A percentile compares a stretch with the other conserved stretches of the same genome.
These are phyloP conservation scores for Taphrina wiesneri DNA, from an alignment of 1,139 yeast genomes.

Conservation along the genomic window DNA sequence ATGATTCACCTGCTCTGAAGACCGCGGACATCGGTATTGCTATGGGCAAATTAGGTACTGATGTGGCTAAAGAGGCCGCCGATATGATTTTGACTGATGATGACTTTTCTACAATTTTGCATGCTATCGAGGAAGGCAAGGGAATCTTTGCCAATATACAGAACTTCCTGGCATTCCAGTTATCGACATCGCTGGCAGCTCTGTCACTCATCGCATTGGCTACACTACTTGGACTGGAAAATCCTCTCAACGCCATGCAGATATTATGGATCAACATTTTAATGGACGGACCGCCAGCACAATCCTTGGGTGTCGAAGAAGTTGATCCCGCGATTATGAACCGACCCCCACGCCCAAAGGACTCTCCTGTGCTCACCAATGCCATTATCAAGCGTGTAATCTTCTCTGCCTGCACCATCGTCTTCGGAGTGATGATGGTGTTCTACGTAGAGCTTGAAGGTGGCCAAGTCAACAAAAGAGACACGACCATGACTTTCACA, in stretches of 20 bases:
- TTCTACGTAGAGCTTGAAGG: conserved; percentile 85
- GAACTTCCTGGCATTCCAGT: conserved; percentile 88
- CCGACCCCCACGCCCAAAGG: conserved; percentile 86
- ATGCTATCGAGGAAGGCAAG: conserved; percentile 94
- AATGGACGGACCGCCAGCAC: conserved; percentile 99
- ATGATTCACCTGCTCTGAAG: conserved; percentile 98
- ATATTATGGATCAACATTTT: conserved; percentile 91
- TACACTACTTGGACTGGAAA: conserved; percentile 82
- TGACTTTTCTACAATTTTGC: conserved; percentile 86
- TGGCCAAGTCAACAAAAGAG: conserved; percentile 76
- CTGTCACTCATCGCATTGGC: conserved; percentile 82
- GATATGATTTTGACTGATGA: conserved; percentile 97
- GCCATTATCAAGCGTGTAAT: conserved; percentile 69
- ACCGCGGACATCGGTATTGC: conserved; percentile 96
- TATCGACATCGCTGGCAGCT: conserved; percentile 94
- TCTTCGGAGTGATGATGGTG: conserved; percentile 77
- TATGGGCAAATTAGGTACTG: conserved; percentile 96
- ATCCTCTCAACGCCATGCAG: conserved; percentile 98
- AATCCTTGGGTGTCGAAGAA: conserved; percentile 94
- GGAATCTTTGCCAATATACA: conserved; percentile 94
- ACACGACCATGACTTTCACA: conserved; percentile 95
- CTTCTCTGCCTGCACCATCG: conserved; percentile 70
- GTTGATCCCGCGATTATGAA: conserved; percentile 94
- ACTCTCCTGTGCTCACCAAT: conserved; percentile 74
- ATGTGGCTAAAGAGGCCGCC: conserved; percentile 97